These are phyloP conservation scores for Helenozyma rhizophorensis DNA, from an alignment of 805 yeast species.

Conservation along the genomic window DNA sequence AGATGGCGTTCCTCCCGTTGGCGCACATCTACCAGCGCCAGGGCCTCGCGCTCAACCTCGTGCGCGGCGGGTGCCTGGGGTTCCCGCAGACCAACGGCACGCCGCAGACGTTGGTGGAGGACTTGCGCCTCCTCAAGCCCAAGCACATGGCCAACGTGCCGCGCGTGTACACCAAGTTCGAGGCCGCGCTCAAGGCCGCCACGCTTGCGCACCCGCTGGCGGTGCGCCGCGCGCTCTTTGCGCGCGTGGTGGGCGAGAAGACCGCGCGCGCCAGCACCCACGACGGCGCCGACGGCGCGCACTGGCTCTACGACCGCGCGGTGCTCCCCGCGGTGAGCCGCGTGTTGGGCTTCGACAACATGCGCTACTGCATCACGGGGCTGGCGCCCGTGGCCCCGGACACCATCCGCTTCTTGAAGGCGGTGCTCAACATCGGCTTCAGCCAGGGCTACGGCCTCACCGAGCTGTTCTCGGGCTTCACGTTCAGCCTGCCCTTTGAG, in stretches of 20 bases:
- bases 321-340: slow-evolving; percentile 15
- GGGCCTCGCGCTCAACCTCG: slow-evolving; percentile 17
- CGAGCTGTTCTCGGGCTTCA: slow-evolving; percentile 58
- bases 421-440: slow-evolving; percentile 54
- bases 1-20: slow-evolving; percentile 27
- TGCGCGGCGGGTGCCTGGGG: slow-evolving; percentile 22
- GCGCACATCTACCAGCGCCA: slow-evolving; percentile 36
- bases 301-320: slow-evolving; percentile 14
- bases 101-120: slow-evolving; percentile 22
- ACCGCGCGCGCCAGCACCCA: slow-evolving; percentile 9
- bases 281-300: slow-evolving; percentile 18
- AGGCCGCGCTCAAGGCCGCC: slow-evolving; percentile 21
- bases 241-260: slow-evolving; percentile 17
- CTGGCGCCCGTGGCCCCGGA: slow-evolving; percentile 69
- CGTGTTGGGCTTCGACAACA: slow-evolving; percentile 32
- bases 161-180: slow-evolving; percentile 23
- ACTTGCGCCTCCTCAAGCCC: slow-evolving; percentile 22
- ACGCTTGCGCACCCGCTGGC: slow-evolving; percentile 18
- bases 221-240: slow-evolving; percentile 15
- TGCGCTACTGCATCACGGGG: slow-evolving; percentile 34
- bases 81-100: slow-evolving; percentile 21
- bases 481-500: slow-evolving; percentile 40
- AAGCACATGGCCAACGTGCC: slow-evolving; percentile 23
- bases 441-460: slow-evolving; percentile 75
- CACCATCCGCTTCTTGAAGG: slow-evolving; percentile 57